Conservation (phyloP, 2,329 filamentous ascomycete genomes). For the Aspergillus sp. region DNA sequence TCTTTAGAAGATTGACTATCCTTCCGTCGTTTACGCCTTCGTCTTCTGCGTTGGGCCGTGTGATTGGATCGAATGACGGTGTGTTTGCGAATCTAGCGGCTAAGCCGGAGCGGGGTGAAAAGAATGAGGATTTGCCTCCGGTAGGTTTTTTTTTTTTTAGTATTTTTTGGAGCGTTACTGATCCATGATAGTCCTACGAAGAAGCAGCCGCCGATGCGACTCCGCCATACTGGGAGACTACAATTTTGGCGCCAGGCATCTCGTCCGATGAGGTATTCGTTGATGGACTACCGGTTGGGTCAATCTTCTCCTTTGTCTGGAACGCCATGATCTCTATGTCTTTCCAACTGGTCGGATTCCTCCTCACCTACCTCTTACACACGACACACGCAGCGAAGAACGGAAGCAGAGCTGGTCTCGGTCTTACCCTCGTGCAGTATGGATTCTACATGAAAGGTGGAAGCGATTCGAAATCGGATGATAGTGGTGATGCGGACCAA, state of each 20-base stretch:
- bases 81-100: conserved; percentile 94
- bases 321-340: conserved; percentile 94
- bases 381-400: conserved; percentile 98
- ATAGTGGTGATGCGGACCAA: conserved; percentile 32
- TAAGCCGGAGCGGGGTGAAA: conserved; percentile 74
- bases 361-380: conserved; percentile 95
- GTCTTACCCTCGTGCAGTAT: conserved; percentile 91
- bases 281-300: conserved; percentile 85
- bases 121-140: conserved; percentile 85
- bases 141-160: conserved; percentile 50
- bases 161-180: conserved; percentile 21
- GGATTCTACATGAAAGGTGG: conserved; percentile 87
- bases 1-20: conserved; percentile 45
- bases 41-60: conserved; percentile 38
- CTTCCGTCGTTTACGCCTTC: conserved; percentile 46
- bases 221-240: conserved; percentile 98
- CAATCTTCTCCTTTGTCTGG: conserved; percentile 71
- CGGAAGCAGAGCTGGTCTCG: conserved; percentile 86
- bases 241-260: conserved; percentile 86
- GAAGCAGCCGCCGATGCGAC: conserved; percentile 94
- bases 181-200: conserved; percentile 72
- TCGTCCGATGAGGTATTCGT: conserved; percentile 95
- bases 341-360: conserved; percentile 93
- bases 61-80: conserved; percentile 77
- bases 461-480: conserved; percentile 34